Evolutionary conservation across 495 filamentous ascomycete genomes (phyloP).

Genomic region (Neurospora sp.): DNA sequence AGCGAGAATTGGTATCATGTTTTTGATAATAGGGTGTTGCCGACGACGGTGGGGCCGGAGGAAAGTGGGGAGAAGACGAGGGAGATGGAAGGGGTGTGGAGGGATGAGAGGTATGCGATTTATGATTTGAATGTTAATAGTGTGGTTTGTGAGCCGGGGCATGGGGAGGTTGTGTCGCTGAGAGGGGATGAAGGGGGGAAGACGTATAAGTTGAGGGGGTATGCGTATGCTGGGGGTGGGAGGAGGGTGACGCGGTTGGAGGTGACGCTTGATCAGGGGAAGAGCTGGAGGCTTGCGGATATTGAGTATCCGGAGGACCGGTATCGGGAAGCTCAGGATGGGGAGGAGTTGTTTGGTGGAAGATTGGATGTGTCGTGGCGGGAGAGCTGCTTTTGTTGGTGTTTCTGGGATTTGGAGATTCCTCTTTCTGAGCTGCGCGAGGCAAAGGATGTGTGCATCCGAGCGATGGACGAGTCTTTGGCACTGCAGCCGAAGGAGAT

Average conservation of each 20-base stretch:
- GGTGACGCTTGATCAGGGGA: conserved; percentile 75
- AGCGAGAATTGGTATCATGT: conserved; percentile 97
- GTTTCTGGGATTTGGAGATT: conserved; percentile 80
- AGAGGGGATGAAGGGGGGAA: conserved; percentile 19
- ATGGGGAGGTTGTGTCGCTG: conserved; percentile 62
- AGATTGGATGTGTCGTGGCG: conserved; percentile 73
- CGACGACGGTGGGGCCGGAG: conserved; percentile 80
- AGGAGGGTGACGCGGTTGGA: conserved; percentile 76
- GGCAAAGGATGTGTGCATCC: conserved; percentile 67
- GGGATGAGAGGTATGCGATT: conserved; percentile 87
- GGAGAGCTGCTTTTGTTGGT: conserved; percentile 86
- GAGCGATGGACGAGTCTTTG: conserved; percentile 90
- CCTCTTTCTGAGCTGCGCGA: conserved; percentile 48
- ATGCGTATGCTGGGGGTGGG: conserved; percentile 89
- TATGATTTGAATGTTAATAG: conserved; percentile 90
- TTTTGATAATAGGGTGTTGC: conserved; percentile 86
- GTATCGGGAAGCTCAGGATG: conserved; percentile 57
- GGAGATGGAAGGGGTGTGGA: conserved; percentile 70
- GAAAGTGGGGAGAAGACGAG: conserved; percentile 63
- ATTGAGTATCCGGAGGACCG: conserved; percentile 82
- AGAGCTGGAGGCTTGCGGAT: conserved; percentile 69
- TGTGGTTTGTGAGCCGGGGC: conserved; percentile 69
- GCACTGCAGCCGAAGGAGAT: conserved; percentile 83
- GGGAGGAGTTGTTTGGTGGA: conserved; percentile 64
- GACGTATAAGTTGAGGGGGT: conserved; percentile 61